Base-by-base conservation (phyloP, 2,329 filamentous ascomycete genomes). In the Arthrobotrys sinensis region DNA sequence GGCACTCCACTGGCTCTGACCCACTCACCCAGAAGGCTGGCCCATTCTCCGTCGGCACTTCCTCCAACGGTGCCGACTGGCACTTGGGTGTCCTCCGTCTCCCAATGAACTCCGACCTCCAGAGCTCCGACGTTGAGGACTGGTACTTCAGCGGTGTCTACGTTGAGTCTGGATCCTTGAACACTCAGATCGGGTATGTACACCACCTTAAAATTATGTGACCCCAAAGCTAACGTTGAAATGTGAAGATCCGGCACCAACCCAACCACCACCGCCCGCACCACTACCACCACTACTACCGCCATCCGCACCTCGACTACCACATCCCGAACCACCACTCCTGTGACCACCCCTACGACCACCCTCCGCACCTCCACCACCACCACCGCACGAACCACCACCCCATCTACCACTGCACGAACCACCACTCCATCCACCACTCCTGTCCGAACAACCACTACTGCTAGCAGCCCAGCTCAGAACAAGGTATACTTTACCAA, bases 111-210 rank as follows among this genome's bases (percentile, higher is more conserved):
- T 50, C 83, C 81, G 64, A 84, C 81, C 19, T 86, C 62, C 34
- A 86, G 80, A 6, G 85, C 84, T 7, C 86, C 83, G 75, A 78
- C 52, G 55, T 78, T 55, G 53, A 87, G 85, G 91, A 93, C 82
- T 90, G 90, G 86, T 92, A 89, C 83, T 93, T 92, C 85, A 90
- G 88, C 2, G 91, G 91, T 7, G 89, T 92, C 2, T 93, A 92
- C 81, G 87, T 93, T 60, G 91, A 93, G 86, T 87, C 85, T 55
- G 90, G 88, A 2, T 82, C 85, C 0, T 73, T 87, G 38, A 87
- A 84, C 3, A 85, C 83, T 11, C 79, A 76, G 1, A 83, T 87
- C 80, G 83, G 80, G 62, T 67, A 52, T 16, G 79, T 70, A 14
- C 21, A 57, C 14, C 11, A 28, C 36, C 24, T 24, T 34, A n/a